A percentile compares a stretch with the other conserved stretches of the same genome.
Conservation (phyloP, 345 rosid species). For the Noccaea bulbosa region DNA sequence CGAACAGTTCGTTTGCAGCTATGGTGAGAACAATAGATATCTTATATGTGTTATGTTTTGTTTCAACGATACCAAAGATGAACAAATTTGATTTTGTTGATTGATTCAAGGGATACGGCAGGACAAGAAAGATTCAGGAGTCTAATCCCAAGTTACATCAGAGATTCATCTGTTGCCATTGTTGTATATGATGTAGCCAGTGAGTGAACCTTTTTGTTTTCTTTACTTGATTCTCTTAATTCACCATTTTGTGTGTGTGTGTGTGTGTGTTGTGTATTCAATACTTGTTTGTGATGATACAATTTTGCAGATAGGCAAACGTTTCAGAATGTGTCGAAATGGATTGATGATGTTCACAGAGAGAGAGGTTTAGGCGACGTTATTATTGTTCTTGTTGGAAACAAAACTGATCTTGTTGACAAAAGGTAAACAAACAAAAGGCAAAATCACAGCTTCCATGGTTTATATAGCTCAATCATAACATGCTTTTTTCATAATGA, state of each 20-base stretch:
- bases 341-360: conserved; percentile 89
- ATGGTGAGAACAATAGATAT: conserved; percentile 48
- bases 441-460: neutral
- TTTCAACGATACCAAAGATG: neutral
- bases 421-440: conserved; percentile 49
- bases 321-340: conserved; percentile 77
- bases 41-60: neutral
- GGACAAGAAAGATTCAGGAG: conserved; percentile 98
- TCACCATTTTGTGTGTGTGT: neutral
- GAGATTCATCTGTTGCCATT: conserved; percentile 95
- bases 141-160: conserved; percentile 92
- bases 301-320: conserved; percentile 68
- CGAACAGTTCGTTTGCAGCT: conserved; percentile 92
- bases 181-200: conserved; percentile 91
- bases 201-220: conserved; percentile 43
- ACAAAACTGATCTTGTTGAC: conserved; percentile 92
- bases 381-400: conserved; percentile 86
- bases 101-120: conserved; percentile 77
- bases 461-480: neutral
- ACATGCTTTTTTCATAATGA: neutral
- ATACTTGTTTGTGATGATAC: neutral
- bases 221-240: neutral
- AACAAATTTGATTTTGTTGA: neutral
- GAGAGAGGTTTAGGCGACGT: conserved; percentile 79
- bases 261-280: conserved; percentile 9